Base-by-base conservation (phyloP, 768 basidiomycete species). In the Pleurotus platypus region DNA sequence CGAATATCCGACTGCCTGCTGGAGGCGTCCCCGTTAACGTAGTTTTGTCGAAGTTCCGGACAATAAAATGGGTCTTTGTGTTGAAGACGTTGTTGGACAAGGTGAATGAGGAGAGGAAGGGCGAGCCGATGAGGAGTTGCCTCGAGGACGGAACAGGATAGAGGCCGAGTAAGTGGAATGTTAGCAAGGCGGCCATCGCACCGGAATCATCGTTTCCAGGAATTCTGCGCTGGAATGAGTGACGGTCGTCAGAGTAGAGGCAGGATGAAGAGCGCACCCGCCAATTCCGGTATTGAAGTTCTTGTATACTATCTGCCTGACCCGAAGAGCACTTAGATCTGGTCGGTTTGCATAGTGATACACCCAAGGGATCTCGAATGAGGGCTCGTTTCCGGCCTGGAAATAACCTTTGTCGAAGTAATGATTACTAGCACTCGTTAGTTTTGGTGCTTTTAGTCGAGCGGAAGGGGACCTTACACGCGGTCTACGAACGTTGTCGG, bases 141-240 rank as follows among this genome's bases (percentile, higher is more conserved):
- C 65, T 72, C 2, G 78, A 75, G 2, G 77, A 61, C 2, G 74
- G 70, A 27, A 81, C 78, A 13, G 80, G 80, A 60, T 81, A 82
- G 35, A 82, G 65, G 0, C 80, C 80, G 13, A 81, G 66, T 46
- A 81, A 65, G 61, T 81, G 78, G 72, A 81, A 82, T 5, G 70
- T 68, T 11, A 80, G 73, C 16, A 80, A 71, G 5, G 77, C 65
- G 0, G 78, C 79, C 80, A 82, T 82, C 7, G 80, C 80, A 20
- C 76, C 80, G 4, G 76, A 77, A 61, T 81, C 79, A 59, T 81
- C 80, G 58, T 81, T 81, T 2, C 79, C 79, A 2, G 80, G 80
- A 26, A 81, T 72, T 30, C 78, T 74, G 39, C 39, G 26, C 2
- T 24, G n/a, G 26, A n/a, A 26, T 51, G 40, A 5, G 26, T 22